A percentile compares a stretch with the other conserved stretches of the same genome.
Conservation (phyloP, 805 yeast genomes). For the Kluyveromyces lactis region DNA sequence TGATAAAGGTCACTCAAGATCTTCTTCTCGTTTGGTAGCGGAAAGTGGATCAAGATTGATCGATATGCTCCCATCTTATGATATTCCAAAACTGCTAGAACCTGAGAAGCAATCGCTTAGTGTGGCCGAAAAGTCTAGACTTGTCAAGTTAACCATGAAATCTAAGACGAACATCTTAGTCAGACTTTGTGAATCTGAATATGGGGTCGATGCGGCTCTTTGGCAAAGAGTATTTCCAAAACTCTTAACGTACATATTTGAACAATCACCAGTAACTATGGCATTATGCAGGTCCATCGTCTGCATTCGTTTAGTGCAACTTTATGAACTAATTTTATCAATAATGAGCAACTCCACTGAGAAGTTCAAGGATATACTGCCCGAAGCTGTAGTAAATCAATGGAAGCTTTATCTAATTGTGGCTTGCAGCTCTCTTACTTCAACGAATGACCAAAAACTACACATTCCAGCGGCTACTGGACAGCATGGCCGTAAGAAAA, state of each 20-base stretch:
- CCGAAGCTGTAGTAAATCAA: slow-evolving; percentile 70
- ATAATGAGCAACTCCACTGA: slow-evolving; percentile 39
- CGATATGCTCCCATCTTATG: slow-evolving; percentile 64
- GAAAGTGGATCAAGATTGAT: slow-evolving; percentile 71
- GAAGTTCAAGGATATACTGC: slow-evolving; percentile 35
- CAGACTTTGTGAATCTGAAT: slow-evolving; percentile 78
- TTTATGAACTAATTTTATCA: slow-evolving; percentile 60
- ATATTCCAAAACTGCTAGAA: slow-evolving; percentile 54
- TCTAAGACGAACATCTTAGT: slow-evolving; percentile 62
- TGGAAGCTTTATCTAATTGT: slow-evolving; percentile 86
- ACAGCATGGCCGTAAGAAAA: slow-evolving; percentile 64
- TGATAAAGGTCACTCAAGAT: slow-evolving; percentile 36
- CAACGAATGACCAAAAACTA: slow-evolving; percentile 78
- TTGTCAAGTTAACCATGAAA: slow-evolving; percentile 49
- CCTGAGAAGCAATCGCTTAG: slow-evolving; percentile 43
- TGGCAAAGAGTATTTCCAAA: slow-evolving; percentile 89
- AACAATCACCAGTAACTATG: slow-evolving; percentile 82
- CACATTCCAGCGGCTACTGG: slow-evolving; percentile 46
- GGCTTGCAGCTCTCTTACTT: slow-evolving; percentile 85
- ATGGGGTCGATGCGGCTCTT: slow-evolving; percentile 92
- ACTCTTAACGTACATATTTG: slow-evolving; percentile 62
- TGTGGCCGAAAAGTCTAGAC: slow-evolving; percentile 70
- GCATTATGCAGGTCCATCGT: slow-evolving; percentile 89
- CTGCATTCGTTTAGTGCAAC: slow-evolving; percentile 79
- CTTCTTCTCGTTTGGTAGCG: slow-evolving; percentile 60